phyloP scores from a whole-genome alignment of 495 filamentous ascomycete species.

The Halenospora varia region DNA sequence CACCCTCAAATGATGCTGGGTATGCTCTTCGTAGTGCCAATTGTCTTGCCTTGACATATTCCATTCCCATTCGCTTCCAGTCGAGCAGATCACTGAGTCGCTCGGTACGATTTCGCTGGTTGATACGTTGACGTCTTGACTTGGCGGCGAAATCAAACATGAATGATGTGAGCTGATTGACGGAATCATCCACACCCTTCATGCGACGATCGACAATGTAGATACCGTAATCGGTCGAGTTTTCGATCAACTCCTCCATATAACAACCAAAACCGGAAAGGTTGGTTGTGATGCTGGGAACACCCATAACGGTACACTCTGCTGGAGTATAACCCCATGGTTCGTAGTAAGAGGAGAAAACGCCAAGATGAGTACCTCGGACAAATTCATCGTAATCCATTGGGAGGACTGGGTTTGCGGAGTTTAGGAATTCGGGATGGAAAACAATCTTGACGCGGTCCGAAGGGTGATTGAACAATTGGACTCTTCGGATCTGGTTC shows the following conservation, averaged over 20 bases:
- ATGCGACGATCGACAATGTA: constrained; percentile 95
- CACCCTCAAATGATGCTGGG: constrained; percentile 72
- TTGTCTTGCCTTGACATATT: constrained; percentile 96
- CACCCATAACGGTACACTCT: constrained; percentile 98
- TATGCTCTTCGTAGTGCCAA: constrained; percentile 90
- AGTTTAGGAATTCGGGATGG: constrained; percentile 96
- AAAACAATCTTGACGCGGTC: constrained; percentile 98
- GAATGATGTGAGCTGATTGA: constrained; percentile 86
- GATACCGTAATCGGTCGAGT: constrained; percentile 95
- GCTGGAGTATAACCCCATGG: constrained; percentile 99
- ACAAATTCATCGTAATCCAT: constrained; percentile 99
- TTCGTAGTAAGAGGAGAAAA: constrained; percentile 98
- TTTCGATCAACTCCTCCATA: constrained; percentile 99
- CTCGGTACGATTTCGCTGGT: constrained; percentile 97
- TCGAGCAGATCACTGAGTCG: constrained; percentile 90
- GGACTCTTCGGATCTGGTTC: constrained; percentile 92
- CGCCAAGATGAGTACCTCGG: constrained; percentile 88
- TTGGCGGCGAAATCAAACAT: constrained; percentile 97
- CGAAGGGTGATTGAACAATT: constrained; percentile 91
- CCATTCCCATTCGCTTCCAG: constrained; percentile 99
- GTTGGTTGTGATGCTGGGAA: constrained; percentile 97
- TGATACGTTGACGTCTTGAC: constrained; percentile 93
- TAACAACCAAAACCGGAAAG: constrained; percentile 97
- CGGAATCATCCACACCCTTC: constrained; percentile 96
- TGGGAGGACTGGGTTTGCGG: constrained; percentile 89